These are phyloP conservation scores for Paxillus involutus DNA, from an alignment of 768 basidiomycete species.

Conservation along the genomic window DNA sequence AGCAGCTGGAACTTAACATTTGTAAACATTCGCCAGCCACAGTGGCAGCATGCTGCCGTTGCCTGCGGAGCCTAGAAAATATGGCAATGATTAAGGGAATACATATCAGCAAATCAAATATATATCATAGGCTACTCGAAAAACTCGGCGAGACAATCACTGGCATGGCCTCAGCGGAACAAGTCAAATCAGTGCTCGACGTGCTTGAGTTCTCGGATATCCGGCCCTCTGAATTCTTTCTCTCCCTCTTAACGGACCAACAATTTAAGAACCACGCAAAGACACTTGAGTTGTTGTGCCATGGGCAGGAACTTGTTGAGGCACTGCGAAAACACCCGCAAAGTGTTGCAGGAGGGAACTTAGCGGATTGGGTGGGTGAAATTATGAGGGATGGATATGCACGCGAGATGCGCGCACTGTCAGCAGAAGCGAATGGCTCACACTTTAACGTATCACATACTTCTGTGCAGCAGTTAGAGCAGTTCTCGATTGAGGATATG, in stretches of 20 bases:
- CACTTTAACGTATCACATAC: neutral
- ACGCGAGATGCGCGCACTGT: neutral
- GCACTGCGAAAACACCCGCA: neutral
- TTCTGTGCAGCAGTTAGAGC: neutral
- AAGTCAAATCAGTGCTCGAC: neutral
- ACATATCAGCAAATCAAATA: neutral
- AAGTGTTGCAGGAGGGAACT: neutral
- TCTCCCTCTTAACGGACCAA: neutral
- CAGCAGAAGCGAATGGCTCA: neutral
- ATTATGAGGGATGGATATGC: neutral
- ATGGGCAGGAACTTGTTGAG: neutral
- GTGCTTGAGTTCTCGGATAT: neutral
- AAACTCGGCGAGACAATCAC: neutral
- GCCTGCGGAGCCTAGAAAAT: no score
- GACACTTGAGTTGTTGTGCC: neutral
- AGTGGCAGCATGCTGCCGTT: no score
- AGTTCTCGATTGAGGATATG: neutral
- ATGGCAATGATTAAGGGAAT: neutral
- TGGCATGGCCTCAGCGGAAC: neutral
- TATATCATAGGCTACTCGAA: neutral
- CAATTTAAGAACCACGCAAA: neutral
- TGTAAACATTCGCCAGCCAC: conserved; percentile 1
- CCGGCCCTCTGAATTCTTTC: neutral
- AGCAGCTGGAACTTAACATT: conserved; percentile 2
- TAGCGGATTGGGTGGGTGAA: neutral